Evolutionary conservation across 2,329 filamentous ascomycete species (phyloP), one percentile per base, ranked within the genome.

Genomic region (Alternaria gansuensis): DNA sequence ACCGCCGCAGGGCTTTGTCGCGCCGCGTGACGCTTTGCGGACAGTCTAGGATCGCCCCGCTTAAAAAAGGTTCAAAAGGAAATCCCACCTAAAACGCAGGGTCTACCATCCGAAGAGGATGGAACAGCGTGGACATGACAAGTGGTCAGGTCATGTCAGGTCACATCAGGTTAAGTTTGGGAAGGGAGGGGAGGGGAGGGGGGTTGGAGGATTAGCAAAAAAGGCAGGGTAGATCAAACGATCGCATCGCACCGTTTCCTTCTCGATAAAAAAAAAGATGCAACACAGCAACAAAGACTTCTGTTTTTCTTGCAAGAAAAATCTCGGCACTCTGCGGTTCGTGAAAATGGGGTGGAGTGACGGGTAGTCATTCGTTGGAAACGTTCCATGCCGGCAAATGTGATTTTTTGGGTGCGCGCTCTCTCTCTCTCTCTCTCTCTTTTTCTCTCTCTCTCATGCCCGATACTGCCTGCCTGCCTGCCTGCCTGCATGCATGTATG

Each of bases 1-100:
- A 31, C 41, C 34, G 24, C 48, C 45, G 37, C 46, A 39, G n/a
- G 17, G 36, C 33, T 36, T 52, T 33, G 26, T 52, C 40, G 56
- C 43, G 29, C 54, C 54, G 39, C 50, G 46, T 56, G 54, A 58
- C 51, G 51, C n/a, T 46, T 21, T 37, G 13, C 48, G 60, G 17
- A 17, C 55, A 37, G 40, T 36, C 49, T 37, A 54, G 33, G 49
- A 51, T 60, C 24, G 44, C 41, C 41, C 49, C 23, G 26, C 46
- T 51, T 36, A 39, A 7, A 31, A 21, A 28, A 55, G 29, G 31
- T 49, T 57, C 41, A 34, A 45, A 33, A 41, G 37, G n/a, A 28
- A 28, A 36, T 5, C 34, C 34, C 45, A 43, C 34, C 34, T 37
- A 43, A 37, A 23, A 54, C 21, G 48, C 37, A 54, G 40, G 37